Base-by-base conservation (phyloP, 2,329 filamentous ascomycete genomes). In the Penicillium thymicola region DNA sequence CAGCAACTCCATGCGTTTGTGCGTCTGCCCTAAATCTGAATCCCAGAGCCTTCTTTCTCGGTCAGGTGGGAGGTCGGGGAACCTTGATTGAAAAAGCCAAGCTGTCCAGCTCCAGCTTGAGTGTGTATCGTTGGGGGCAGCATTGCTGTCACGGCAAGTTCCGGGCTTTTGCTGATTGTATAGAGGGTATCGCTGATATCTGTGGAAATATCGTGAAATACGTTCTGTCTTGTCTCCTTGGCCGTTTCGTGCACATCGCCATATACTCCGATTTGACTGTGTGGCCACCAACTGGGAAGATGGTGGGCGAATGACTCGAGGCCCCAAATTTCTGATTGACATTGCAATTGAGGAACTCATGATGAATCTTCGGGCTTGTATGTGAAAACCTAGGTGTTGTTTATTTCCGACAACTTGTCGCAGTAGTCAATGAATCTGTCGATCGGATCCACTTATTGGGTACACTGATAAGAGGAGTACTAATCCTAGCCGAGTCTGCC, bases 1-100 rank as follows among this genome's bases (percentile, higher is more conserved):
- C 44, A 77, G 64, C 44, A 70, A 62, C 16, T 73, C 67, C 59
- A 77, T 74, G 65, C 75, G 67, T 13, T 61, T 55, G 11, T 68
- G 61, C 25, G 65, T 58, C 13, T 61, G 66, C 14, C 59, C 51
- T 27, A 54, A 58, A 38, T 69, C 63, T 4, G 58, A 53, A 23
- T 70, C 59, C 63, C 65, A 68, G 40, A 61, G 58, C 10, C 57
- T 55, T 18, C 54, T 58, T 5, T 55, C 43, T 54, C 41, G 50
- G 25, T 53, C 49, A 27, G 49, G 36, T 2, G 41, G 57, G 48
- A 55, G 43, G 14, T 52, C 51, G 2, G 58, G 59, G 23, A 59
- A 57, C 2, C 30, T 43, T n/a, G 59, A 61, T 5, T 55, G 62
- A n/a, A 44, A 49, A 16, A 42, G 55, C 41, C 43, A 53, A 27